phyloP scores from a whole-genome alignment of 495 filamentous ascomycete genomes.

The Alectoria sarmentosa region DNA sequence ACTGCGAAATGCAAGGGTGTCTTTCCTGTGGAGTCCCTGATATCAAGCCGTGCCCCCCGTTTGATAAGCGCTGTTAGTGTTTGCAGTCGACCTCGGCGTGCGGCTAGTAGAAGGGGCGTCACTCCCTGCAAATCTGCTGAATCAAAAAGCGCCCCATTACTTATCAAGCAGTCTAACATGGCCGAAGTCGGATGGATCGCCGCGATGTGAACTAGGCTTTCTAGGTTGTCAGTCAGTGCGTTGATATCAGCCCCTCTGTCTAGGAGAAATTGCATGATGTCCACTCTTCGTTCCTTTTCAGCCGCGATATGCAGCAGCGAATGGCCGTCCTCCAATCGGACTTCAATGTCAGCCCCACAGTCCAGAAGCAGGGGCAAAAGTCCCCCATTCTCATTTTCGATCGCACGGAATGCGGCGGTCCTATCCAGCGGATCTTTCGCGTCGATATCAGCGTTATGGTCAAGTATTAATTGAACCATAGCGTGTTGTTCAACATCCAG shows the following conservation, averaged over 20 bases:
- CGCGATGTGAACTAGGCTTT: conserved; percentile 5
- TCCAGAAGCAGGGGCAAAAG: not conserved
- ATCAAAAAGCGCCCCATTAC: conserved; percentile 3
- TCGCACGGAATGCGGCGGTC: not conserved
- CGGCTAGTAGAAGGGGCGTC: conserved; percentile 6
- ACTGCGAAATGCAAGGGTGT: conserved; percentile 8
- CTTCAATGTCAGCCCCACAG: conserved; percentile 31
- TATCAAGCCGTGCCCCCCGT: conserved; percentile 4
- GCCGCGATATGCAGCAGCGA: conserved; percentile 31
- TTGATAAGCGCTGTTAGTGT: conserved; percentile 3
- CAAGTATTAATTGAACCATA: not conserved
- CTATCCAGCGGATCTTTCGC: not conserved
- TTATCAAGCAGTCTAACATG: not conserved
- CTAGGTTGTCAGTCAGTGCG: not conserved
- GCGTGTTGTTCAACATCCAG: not conserved
- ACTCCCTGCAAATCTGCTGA: not conserved
- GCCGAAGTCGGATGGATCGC: not conserved
- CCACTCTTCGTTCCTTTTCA: not conserved
- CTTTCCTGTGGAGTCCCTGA: not conserved
- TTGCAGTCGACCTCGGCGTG: not conserved
- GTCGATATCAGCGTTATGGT: not conserved
- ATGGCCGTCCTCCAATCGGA: conserved; percentile 28
- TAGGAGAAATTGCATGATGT: not conserved
- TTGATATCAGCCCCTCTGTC: not conserved
- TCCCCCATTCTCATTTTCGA: not conserved